Percentiles rank a stretch among this genome's conserved stretches.
These are phyloP conservation scores for Fusarium oligoseptatum DNA, from an alignment of 2,329 filamentous ascomycete species.

Conservation along the genomic window DNA sequence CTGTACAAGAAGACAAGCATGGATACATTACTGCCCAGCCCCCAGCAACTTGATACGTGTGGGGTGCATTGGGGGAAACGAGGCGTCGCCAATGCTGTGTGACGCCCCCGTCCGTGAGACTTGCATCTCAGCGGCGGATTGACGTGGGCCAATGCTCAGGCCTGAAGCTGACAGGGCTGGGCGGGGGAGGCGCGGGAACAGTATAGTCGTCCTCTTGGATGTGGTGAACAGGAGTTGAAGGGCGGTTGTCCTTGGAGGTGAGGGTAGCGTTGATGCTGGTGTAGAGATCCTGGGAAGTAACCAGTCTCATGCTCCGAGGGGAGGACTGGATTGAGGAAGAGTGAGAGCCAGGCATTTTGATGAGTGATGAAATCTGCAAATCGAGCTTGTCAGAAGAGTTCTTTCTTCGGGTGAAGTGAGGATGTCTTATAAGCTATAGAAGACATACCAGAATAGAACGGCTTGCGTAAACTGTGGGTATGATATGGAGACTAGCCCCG, in stretches of 20 bases:
- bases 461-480: constrained; percentile 48
- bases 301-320: constrained; percentile 59
- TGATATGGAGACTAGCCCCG: constrained; percentile 36
- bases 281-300: constrained; percentile 65
- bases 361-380: constrained; percentile 13
- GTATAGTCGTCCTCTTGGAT: constrained; percentile 72
- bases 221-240: constrained; percentile 61
- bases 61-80: constrained; percentile 18
- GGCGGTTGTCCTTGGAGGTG: constrained; percentile 57
- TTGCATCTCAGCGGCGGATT: constrained; percentile 45
- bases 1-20: constrained; percentile 19
- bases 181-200: constrained; percentile 74
- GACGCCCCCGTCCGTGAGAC: constrained; percentile 19
- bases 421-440: constrained; percentile 29
- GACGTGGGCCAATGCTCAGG: constrained; percentile 66
- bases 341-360: constrained; percentile 53
- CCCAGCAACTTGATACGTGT: constrained; percentile 6
- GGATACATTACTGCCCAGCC: constrained; percentile 2
- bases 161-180: constrained; percentile 73
- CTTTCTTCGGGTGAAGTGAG: not conserved
- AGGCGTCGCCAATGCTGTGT: constrained; percentile 26
- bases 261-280: constrained; percentile 67
- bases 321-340: constrained; percentile 60
- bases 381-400: constrained; percentile 16
- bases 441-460: constrained; percentile 36